A percentile compares a stretch with the other conserved stretches of the same genome.
Conservation (phyloP, 164 flowering plant genomes). For the Pachysandra terminalis region DNA sequence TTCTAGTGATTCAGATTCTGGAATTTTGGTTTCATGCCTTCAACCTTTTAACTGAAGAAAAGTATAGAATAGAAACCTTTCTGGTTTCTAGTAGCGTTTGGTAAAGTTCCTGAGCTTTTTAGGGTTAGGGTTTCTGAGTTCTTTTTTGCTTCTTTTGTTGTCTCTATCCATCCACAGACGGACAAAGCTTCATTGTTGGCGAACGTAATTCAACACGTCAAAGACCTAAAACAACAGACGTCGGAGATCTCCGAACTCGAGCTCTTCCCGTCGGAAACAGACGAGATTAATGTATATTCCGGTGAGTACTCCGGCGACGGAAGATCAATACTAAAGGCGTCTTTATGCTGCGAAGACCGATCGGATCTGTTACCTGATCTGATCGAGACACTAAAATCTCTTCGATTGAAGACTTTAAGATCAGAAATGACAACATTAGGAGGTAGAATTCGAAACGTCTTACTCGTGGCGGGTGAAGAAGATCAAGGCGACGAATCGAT, state of each 20-base stretch:
- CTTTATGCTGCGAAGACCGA: conserved; percentile 82
- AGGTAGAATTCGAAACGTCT: conserved; percentile 61
- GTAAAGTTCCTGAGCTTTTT: conserved; percentile 34
- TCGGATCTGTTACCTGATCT: conserved; percentile 71
- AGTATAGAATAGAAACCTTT: conserved; percentile 11
- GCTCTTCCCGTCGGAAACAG: conserved; percentile 53
- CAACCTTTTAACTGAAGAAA: conserved; percentile 14
- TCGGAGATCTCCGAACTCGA: conserved; percentile 37
- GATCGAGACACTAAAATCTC: conserved; percentile 50
- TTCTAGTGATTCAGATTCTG: background rate
- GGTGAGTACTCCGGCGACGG: conserved; percentile 33
- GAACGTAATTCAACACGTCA: conserved; percentile 64
- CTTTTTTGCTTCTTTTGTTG: background rate
- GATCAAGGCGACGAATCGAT: conserved; percentile 40
- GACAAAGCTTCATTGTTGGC: conserved; percentile 80
- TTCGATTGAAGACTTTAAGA: conserved; percentile 48
- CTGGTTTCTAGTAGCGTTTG: conserved; percentile 18
- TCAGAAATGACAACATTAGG: conserved; percentile 79
- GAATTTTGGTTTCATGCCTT: conserved; percentile 4
- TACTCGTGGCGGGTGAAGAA: conserved; percentile 54
- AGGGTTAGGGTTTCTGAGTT: conserved; percentile 8
- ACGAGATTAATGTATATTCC: conserved; percentile 58
- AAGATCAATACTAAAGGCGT: conserved; percentile 50
- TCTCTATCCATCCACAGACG: conserved; percentile 35
- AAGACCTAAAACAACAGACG: conserved; percentile 55